Evolutionary conservation across 2,329 filamentous ascomycete genomes (phyloP).

Genomic region (Sporothrix variecibatus): DNA sequence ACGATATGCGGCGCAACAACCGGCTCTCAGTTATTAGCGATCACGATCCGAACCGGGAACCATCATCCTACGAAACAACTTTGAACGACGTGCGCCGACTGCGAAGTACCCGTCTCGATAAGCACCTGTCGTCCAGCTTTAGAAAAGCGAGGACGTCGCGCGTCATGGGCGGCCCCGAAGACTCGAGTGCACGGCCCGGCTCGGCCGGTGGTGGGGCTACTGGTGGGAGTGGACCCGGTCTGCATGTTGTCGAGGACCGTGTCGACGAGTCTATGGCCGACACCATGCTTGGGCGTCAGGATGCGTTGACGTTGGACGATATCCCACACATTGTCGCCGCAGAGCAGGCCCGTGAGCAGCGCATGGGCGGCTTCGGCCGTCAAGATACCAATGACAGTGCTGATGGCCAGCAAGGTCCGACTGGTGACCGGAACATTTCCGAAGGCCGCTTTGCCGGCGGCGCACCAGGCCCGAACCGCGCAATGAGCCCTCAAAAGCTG

Average conservation of each 20-base stretch:
- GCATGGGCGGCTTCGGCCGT: constrained; percentile 74
- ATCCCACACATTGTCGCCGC: constrained; percentile 95
- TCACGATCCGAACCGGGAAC: constrained; percentile 63
- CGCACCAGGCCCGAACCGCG: constrained; percentile 34
- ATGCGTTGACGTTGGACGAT: constrained; percentile 91
- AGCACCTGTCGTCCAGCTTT: constrained; percentile 89
- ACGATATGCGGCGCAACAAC: constrained; percentile 65
- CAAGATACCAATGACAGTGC: constrained; percentile 62
- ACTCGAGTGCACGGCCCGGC: constrained; percentile 66
- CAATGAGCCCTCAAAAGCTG: constrained; percentile 22
- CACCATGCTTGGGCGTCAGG: constrained; percentile 84
- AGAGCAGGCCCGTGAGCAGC: constrained; percentile 89
- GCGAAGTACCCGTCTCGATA: constrained; percentile 90
- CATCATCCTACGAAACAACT: constrained; percentile 89
- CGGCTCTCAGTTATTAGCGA: constrained; percentile 45
- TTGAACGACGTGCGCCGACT: constrained; percentile 92
- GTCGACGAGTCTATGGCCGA: constrained; percentile 72
- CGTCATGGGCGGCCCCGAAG: constrained; percentile 86
- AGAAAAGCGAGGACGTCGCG: constrained; percentile 86
- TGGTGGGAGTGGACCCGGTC: constrained; percentile 54
- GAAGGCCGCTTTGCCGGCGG: not conserved
- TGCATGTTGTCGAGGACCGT: constrained; percentile 80
- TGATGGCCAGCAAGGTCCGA: constrained; percentile 41
- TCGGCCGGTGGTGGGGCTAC: constrained; percentile 65
- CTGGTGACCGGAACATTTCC: not conserved